Percentiles rank a stretch among this genome's conserved stretches.
Evolutionary conservation across 768 basidiomycete genomes (phyloP).

Genomic region (Tricholoma hemisulphureum): DNA sequence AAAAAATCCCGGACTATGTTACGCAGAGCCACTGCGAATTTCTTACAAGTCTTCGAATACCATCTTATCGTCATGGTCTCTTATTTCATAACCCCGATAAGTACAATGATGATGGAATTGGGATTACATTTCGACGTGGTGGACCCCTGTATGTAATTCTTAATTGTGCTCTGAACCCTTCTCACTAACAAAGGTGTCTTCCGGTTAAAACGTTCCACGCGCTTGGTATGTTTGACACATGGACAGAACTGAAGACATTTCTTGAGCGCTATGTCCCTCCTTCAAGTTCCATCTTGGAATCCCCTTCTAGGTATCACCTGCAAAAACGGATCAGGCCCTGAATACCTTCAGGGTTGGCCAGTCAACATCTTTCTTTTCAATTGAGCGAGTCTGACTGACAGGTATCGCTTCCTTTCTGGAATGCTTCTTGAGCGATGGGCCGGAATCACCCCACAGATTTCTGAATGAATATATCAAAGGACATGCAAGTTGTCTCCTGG

Average conservation of each 20-base stretch:
- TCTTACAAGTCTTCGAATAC: not conserved
- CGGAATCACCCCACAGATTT: not conserved
- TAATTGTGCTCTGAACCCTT: not conserved
- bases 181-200: not conserved
- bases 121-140: not conserved
- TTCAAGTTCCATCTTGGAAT: not conserved
- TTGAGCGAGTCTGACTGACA: not conserved
- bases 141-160: not conserved
- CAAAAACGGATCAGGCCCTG: not conserved
- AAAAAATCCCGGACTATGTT: not conserved
- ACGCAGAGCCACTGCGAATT: not conserved
- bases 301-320: not conserved
- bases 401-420: not conserved
- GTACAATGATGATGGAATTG: not conserved
- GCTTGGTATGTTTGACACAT: not conserved
- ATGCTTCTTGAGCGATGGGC: not conserved
- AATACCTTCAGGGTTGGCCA: not conserved
- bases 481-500: not conserved
- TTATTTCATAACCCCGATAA: not conserved
- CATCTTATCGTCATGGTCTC: not conserved
- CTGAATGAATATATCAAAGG: not conserved
- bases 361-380: not conserved
- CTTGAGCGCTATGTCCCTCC: not conserved
- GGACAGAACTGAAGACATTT: not conserved
- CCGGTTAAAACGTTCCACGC: not conserved